Percentiles rank a stretch among this genome's conserved stretches.
Conservation (phyloP, 179 eudicot species). For the Carnegiea gigantea region DNA sequence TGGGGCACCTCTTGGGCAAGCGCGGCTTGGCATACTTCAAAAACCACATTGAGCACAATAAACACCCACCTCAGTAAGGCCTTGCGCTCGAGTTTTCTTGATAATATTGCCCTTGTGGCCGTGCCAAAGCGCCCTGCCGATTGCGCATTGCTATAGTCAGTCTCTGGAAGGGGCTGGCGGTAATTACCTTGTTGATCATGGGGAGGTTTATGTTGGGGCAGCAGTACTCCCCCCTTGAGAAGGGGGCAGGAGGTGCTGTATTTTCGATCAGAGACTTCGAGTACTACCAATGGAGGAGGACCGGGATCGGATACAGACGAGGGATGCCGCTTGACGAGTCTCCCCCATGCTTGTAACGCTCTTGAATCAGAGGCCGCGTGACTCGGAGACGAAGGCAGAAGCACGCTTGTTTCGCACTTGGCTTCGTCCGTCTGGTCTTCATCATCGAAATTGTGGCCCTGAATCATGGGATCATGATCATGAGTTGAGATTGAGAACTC, state of each 20-base stretch:
- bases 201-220: too few relatives aligned
- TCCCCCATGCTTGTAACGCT: neutral
- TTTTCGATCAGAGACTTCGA: neutral
- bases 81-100: conserved; percentile 1
- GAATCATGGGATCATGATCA: neutral
- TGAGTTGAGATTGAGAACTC: neutral
- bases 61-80: conserved; percentile 14
- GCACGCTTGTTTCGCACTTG: neutral
- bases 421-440: neutral
- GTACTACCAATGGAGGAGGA: neutral
- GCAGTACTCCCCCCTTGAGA: neutral
- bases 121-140: neutral
- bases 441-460: neutral
- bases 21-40: conserved; percentile 24
- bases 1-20: conserved; percentile 8
- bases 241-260: neutral
- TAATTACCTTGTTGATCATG: too few relatives aligned
- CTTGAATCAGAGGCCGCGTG: too few relatives aligned
- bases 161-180: neutral
- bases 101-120: neutral
- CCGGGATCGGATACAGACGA: conserved; percentile 5
- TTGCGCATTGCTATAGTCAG: too few relatives aligned
- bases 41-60: conserved; percentile 19
- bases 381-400: too few relatives aligned
- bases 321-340: neutral